Conservation (phyloP, 257 asterid species). For the Solanum virginianum region DNA sequence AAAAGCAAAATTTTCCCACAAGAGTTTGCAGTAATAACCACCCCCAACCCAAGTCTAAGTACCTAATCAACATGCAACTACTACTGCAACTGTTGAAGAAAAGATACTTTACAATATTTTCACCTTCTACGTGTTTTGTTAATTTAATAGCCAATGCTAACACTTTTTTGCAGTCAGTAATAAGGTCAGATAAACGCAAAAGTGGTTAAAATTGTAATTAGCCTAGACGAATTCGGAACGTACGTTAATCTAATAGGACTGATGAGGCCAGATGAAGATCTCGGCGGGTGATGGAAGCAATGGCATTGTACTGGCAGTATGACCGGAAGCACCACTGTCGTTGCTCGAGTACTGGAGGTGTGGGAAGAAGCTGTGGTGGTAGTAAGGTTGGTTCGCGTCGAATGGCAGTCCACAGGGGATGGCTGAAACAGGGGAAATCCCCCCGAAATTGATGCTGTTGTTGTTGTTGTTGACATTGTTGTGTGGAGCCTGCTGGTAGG, state of each 20-base stretch:
- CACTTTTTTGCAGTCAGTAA: neutral
- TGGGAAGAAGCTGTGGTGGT: slow-evolving; percentile 49
- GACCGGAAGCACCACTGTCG: neutral
- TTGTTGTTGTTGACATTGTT: slow-evolving; percentile 13
- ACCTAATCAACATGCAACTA: neutral
- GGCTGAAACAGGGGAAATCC: slow-evolving; percentile 32
- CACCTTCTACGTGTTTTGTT: slow-evolving; percentile 6
- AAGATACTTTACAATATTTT: slow-evolving; percentile 27
- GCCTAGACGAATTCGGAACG: slow-evolving; percentile 7
- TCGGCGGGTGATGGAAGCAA: slow-evolving; percentile 45
- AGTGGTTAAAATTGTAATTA: neutral
- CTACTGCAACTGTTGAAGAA: slow-evolving; percentile 7
- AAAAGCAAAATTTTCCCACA: slow-evolving; percentile 55
- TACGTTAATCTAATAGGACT: slow-evolving; percentile 32
- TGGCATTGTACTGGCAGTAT: slow-evolving; percentile 19
- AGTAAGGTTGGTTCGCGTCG: slow-evolving; percentile 23
- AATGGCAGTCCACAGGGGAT: slow-evolving; percentile 59
- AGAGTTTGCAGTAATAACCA: neutral
- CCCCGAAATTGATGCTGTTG: slow-evolving; percentile 42
- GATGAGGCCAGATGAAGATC: slow-evolving; percentile 82
- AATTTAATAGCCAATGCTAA: neutral
- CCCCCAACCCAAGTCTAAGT: neutral
- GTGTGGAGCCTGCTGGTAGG: slow-evolving; percentile 24
- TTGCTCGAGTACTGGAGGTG: slow-evolving; percentile 22
- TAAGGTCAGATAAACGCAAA: neutral